Evolutionary conservation across 2,329 filamentous ascomycete species (phyloP), one percentile per base, ranked within the genome.

Genomic region (Lachnellula arida): DNA sequence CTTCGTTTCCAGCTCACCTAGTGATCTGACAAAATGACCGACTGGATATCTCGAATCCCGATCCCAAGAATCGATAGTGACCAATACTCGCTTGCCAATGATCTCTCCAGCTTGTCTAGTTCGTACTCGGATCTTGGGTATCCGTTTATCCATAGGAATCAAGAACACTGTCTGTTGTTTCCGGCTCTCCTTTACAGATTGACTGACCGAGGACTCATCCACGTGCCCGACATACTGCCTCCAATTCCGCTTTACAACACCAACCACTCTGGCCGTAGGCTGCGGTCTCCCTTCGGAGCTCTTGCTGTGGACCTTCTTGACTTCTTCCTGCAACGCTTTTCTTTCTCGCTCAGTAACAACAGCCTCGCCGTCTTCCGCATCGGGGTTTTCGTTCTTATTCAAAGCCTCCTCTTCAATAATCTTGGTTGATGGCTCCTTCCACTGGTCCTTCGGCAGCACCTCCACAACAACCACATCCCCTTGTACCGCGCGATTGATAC

Each of bases 201-300:
- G 83, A 66, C 86, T 87, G 49, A 91, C 87, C 2, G 92, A 95
- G 11, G 88, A 89, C 50, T 87, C 86, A 69, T 99, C 94, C 55
- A 99, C 87, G 69, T 97, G 92, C 2, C 94, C 94, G 59, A 99
- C 94, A 65, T 97, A 97, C 72, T 97, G 95, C 58, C 94, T 83
- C 94, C 94, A 99, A 72, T 97, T 97, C 51, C 94, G 85, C 75
- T 96, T 97, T 70, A 96, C 84, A 23, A 97, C 81, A 48, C 94
- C 94, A 6, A 97, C 91, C 12, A 99, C 89, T 69, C 83, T 89
- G 25, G 93, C 94, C 6, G 94, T 97, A 6, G 94, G 94, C 66
- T 97, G 91, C 2, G 90, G 84, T 49, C 85, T 84, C 46, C 86
- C 87, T 72, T 97, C 91, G 0, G 81, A 81, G 53, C 78, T 84